Evolutionary conservation across 1,284 basidiomycete genomes (phyloP).

Genomic region (Microstroma glucosiphilum): DNA sequence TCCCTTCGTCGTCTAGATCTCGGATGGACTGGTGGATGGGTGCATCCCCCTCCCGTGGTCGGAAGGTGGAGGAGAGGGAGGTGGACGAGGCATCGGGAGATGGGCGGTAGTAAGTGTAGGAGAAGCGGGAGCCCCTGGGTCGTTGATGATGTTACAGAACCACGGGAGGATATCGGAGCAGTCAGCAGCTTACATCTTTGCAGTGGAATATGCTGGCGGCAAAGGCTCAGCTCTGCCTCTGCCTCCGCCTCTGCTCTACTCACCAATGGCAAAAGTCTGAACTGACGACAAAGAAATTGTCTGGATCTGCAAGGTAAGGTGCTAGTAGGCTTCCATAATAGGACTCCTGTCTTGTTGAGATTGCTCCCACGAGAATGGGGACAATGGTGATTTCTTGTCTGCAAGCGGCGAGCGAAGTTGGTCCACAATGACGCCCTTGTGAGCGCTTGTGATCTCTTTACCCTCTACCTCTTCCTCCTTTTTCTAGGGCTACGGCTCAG

Average conservation of each 20-base stretch:
- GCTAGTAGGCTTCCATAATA: constrained; percentile 68
- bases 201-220: background rate
- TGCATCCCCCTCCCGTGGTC: constrained; percentile 6
- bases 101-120: constrained; percentile 84
- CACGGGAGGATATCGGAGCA: background rate
- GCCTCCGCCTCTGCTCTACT: constrained; percentile 22
- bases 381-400: constrained; percentile 74
- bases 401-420: background rate
- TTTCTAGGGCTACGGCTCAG: constrained; percentile 48
- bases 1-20: constrained; percentile 69
- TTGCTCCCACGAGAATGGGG: constrained; percentile 83
- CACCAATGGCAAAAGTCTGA: constrained; percentile 98
- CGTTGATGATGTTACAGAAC: background rate
- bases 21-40: constrained; percentile 61
- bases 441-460: background rate
- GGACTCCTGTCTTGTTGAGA: constrained; percentile 61
- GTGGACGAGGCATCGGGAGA: constrained; percentile 53
- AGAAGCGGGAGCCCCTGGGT: constrained; percentile 85
- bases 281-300: constrained; percentile 83
- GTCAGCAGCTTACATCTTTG: too few species aligned
- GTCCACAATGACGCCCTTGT: too few species aligned
- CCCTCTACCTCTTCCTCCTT: background rate
- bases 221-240: background rate
- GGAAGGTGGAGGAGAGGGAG: constrained; percentile 11
- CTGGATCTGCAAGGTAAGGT: constrained; percentile 67